Conservation (phyloP, 352 stramenopile genomes). For the Phytophthora brassicae region DNA sequence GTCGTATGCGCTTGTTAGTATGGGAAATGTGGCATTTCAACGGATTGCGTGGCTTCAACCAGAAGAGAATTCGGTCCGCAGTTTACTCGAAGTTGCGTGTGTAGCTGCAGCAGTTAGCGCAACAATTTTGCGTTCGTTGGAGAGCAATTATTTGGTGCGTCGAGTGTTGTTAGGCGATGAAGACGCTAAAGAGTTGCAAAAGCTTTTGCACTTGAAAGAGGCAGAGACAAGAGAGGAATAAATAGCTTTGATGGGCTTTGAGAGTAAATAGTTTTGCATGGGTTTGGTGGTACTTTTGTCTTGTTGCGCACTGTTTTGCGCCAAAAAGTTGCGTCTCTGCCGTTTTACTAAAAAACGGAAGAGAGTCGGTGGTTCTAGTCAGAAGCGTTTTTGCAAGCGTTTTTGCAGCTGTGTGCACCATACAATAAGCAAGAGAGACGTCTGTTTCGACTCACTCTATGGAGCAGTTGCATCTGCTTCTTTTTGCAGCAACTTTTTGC, state of each 20-base stretch:
- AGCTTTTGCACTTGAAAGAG: slow-evolving; percentile 21
- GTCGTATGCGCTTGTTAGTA: slow-evolving; percentile 61
- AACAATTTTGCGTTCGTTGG: slow-evolving; percentile 39
- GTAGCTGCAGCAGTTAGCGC: slow-evolving; percentile 38
- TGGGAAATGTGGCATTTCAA: slow-evolving; percentile 42
- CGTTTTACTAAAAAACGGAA: no score
- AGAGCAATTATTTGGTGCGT: slow-evolving; percentile 32
- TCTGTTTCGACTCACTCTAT: no score
- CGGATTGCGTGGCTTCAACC: slow-evolving; percentile 41
- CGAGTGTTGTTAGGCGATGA: slow-evolving; percentile 32
- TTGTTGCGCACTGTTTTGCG: no score
- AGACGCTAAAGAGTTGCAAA: slow-evolving; percentile 18
- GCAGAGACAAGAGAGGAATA: slow-evolving; percentile 12
- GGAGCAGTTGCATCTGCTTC: no score
- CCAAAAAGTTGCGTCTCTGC: no score
- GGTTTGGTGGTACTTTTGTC: background rate
- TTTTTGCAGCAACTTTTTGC: no score
- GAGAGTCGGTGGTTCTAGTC: no score
- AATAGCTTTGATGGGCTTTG: no score
- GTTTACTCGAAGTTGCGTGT: slow-evolving; percentile 40
- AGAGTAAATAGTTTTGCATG: slow-evolving; percentile 8
- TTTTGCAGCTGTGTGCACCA: no score
- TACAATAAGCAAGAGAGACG: no score
- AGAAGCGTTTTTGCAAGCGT: no score
- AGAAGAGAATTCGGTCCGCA: slow-evolving; percentile 29